Percentiles rank a stretch among this genome's conserved stretches.
phyloP scores from a whole-genome alignment of 176 grass and related monocot species.

The Carex littledalei region DNA sequence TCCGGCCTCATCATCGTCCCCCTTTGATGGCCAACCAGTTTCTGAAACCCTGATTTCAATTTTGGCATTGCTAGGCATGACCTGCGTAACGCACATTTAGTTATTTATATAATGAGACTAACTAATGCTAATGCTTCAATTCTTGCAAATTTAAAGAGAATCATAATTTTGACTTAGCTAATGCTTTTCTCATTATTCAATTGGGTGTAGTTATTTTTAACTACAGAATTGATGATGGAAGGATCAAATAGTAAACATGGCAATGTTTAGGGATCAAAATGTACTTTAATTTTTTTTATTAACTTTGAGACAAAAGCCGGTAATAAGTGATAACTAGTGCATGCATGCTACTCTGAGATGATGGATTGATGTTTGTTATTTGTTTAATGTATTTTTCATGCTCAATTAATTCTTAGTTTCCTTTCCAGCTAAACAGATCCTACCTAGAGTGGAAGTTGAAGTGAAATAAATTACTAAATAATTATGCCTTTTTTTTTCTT shows the following conservation, averaged over 20 bases:
- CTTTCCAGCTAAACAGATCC: background rate
- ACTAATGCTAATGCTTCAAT: background rate
- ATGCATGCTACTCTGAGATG: background rate
- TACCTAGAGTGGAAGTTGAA: background rate
- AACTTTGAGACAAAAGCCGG: background rate
- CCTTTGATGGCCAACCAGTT: slow-evolving; percentile 85
- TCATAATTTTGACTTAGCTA: background rate
- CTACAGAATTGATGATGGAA: background rate
- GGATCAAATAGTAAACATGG: background rate
- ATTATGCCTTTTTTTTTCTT: background rate
- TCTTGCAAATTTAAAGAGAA: background rate
- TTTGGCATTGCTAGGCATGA: background rate
- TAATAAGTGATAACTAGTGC: background rate
- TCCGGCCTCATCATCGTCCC: slow-evolving; percentile 65
- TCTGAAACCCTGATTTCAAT: slow-evolving; percentile 76
- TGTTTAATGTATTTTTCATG: slow-evolving; percentile 1
- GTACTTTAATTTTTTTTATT: background rate
- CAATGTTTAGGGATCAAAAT: background rate
- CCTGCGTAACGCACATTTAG: background rate
- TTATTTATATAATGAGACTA: background rate
- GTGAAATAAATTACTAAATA: slow-evolving; percentile 1
- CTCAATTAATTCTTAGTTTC: background rate
- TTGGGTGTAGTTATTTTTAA: background rate
- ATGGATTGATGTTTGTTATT: background rate
- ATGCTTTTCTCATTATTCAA: no score